Percentiles rank a stretch among this genome's conserved stretches.
Conservation (phyloP, 2,329 filamentous ascomycete genomes). For the Phyllachora maydis region DNA sequence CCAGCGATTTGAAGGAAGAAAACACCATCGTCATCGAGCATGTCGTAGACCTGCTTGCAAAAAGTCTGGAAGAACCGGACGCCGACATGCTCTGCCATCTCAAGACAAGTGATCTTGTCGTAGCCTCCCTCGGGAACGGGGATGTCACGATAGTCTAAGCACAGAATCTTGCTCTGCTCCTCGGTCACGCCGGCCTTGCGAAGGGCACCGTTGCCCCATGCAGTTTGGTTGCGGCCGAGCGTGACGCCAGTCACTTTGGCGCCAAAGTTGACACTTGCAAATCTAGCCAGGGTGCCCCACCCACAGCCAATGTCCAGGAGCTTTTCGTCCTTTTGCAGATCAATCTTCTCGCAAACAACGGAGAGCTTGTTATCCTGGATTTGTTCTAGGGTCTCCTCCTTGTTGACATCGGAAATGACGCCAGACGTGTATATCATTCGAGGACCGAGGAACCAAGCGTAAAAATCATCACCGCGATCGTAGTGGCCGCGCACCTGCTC, state of each 20-base stretch:
- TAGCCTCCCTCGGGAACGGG: conserved; percentile 59
- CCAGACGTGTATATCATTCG: conserved; percentile 99
- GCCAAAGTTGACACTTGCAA: conserved; percentile 81
- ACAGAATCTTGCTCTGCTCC: conserved; percentile 77
- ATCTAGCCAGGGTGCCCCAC: conserved; percentile 91
- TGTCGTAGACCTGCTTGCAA: conserved; percentile 72
- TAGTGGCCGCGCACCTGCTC: conserved; percentile 97
- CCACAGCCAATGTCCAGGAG: conserved; percentile 93
- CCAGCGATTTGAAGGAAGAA: conserved; percentile 95
- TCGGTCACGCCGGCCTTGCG: conserved; percentile 65
- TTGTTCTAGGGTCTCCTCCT: conserved; percentile 81
- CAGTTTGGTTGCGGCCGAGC: conserved; percentile 87
- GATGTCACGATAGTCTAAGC: conserved; percentile 94
- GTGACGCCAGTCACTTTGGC: conserved; percentile 72
- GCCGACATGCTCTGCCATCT: conserved; percentile 98
- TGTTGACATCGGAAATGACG: conserved; percentile 70
- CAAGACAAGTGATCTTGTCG: conserved; percentile 90
- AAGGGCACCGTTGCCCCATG: conserved; percentile 85
- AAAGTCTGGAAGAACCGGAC: conserved; percentile 72
- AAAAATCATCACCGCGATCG: conserved; percentile 95
- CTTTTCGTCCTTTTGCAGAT: conserved; percentile 56
- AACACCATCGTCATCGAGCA: conserved; percentile 89
- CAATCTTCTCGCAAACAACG: conserved; percentile 91
- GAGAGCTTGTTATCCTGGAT: conserved; percentile 96
- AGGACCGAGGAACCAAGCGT: conserved; percentile 93